phyloP scores from a whole-genome alignment of 768 basidiomycete species.

The Lentinula edodes region DNA sequence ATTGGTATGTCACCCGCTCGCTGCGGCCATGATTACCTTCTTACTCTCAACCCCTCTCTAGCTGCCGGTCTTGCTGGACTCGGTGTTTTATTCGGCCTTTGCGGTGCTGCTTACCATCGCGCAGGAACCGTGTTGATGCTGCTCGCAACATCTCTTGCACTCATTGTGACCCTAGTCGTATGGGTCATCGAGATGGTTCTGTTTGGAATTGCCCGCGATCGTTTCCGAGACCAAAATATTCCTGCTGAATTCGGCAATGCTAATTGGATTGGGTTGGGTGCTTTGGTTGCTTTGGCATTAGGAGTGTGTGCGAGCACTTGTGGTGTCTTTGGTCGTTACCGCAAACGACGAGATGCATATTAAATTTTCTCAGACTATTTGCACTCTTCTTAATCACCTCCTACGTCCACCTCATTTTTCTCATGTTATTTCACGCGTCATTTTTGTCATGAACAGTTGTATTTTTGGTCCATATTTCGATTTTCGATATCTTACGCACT shows the following conservation, averaged over 20 bases:
- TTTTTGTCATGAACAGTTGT: too few relatives aligned
- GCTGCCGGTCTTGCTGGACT: constrained; percentile 63
- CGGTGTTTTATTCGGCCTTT: constrained; percentile 63
- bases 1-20: constrained; percentile 44
- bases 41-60: constrained; percentile 15
- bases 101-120: constrained; percentile 59
- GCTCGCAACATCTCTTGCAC: constrained; percentile 57
- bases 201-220: constrained; percentile 63
- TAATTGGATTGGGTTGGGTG: constrained; percentile 77
- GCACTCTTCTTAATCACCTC: too few relatives aligned
- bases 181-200: constrained; percentile 79
- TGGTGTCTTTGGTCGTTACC: constrained; percentile 65
- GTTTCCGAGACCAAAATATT: constrained; percentile 43
- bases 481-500: too few relatives aligned
- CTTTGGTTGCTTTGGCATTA: constrained; percentile 54
- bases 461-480: too few relatives aligned
- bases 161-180: constrained; percentile 60
- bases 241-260: constrained; percentile 69
- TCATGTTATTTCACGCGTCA: too few relatives aligned
- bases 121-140: constrained; percentile 75
- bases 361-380: too few relatives aligned
- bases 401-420: too few relatives aligned
- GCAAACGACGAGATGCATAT: constrained; percentile 21
- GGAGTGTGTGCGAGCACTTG: constrained; percentile 63
- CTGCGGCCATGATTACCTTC: neutral